These are phyloP conservation scores for Cryptococcus hybrid DNA, from an alignment of 1,284 basidiomycete species.

Conservation along the genomic window DNA sequence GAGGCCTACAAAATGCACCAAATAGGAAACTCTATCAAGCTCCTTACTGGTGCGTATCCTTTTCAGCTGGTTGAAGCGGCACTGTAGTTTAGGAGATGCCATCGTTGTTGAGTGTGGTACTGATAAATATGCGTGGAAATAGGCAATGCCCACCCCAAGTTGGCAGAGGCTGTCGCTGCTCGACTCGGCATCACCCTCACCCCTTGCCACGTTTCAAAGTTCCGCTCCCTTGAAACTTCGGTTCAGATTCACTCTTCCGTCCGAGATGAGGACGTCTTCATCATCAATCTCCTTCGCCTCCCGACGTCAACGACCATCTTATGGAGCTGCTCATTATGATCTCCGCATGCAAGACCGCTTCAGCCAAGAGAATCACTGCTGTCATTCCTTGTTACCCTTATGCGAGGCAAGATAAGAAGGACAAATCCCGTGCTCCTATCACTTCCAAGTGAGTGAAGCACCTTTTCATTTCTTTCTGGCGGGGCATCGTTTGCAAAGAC, in stretches of 20 bases:
- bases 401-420: conserved; percentile 97
- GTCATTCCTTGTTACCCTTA: conserved; percentile 99
- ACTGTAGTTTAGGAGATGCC: too few relatives aligned
- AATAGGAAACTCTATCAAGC: conserved; percentile 83
- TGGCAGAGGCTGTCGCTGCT: conserved; percentile 90
- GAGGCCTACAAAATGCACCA: conserved; percentile 55
- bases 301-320: conserved; percentile 52
- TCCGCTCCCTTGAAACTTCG: conserved; percentile 92
- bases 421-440: conserved; percentile 93
- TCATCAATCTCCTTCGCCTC: conserved; percentile 67
- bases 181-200: conserved; percentile 89
- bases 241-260: conserved; percentile 92
- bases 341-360: conserved; percentile 92
- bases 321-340: conserved; percentile 57
- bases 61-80: background rate
- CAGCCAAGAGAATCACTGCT: conserved; percentile 93
- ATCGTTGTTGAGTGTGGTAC: background rate
- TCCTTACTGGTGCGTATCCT: conserved; percentile 72
- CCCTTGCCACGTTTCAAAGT: conserved; percentile 88
- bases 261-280: conserved; percentile 96
- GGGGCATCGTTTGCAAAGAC: background rate
- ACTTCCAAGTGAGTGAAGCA: conserved; percentile 70
- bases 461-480: background rate
- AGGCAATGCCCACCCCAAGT: conserved; percentile 98
- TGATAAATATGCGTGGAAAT: conserved; percentile 14